Evolutionary conservation across 2,329 filamentous ascomycete genomes (phyloP).

Genomic region (Neonectria coccinea): DNA sequence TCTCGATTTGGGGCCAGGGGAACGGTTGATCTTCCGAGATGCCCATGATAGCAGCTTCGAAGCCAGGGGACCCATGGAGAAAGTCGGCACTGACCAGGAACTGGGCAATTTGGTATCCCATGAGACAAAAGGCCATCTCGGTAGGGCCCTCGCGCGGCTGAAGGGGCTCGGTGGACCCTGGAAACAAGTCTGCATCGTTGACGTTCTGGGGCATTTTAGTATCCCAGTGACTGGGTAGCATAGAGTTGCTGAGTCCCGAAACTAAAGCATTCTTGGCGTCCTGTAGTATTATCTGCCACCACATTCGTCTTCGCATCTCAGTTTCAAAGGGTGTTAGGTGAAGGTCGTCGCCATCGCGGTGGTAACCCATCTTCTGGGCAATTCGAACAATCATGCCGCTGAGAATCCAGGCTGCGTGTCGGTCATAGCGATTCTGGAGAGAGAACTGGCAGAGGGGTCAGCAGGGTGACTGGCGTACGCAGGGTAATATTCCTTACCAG

Average conservation of each 20-base stretch:
- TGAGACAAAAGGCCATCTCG: conserved; percentile 69
- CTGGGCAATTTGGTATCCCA: conserved; percentile 62
- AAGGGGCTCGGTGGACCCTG: conserved; percentile 63
- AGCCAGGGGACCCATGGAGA: conserved; percentile 56
- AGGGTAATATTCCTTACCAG: conserved; percentile 53
- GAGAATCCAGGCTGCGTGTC: conserved; percentile 70
- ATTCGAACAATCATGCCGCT: conserved; percentile 72
- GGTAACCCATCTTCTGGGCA: conserved; percentile 75
- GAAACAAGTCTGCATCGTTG: conserved; percentile 69
- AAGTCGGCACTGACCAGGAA: conserved; percentile 61
- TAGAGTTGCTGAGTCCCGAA: conserved; percentile 66
- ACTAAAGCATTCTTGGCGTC: conserved; percentile 68
- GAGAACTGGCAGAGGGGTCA: conserved; percentile 57
- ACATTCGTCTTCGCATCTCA: conserved; percentile 75
- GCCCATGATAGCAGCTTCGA: conserved; percentile 63
- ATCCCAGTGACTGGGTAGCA: conserved; percentile 66
- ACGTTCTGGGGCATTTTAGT: conserved; percentile 68
- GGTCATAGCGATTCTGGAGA: conserved; percentile 68
- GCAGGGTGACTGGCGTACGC: conserved; percentile 26
- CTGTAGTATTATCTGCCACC: conserved; percentile 73
- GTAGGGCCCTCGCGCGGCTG: conserved; percentile 67
- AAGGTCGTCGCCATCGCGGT: conserved; percentile 69
- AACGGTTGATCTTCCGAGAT: conserved; percentile 47
- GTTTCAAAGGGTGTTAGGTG: conserved; percentile 71
- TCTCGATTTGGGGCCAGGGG: conserved; percentile 49